A percentile compares a stretch with the other conserved stretches of the same genome.
These are phyloP conservation scores for Alopecurus myosuroides DNA, from an alignment of 176 grass and related monocot genomes.

Conservation along the genomic window DNA sequence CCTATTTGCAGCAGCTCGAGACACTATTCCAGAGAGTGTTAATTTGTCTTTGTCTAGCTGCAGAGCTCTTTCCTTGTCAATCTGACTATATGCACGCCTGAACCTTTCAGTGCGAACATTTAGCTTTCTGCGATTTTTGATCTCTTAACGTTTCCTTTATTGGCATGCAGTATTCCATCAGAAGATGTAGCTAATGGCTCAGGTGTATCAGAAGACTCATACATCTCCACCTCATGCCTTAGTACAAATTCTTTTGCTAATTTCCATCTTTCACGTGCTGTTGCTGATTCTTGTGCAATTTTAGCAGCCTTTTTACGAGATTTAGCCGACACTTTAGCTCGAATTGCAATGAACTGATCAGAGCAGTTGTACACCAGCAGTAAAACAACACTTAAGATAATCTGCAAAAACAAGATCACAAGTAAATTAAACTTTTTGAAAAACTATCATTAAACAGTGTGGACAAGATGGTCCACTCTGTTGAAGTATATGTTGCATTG, in stretches of 20 bases:
- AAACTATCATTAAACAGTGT: background rate
- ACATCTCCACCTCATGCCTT: constrained; percentile 27
- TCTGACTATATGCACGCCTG: constrained; percentile 46
- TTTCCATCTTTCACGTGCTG: constrained; percentile 68
- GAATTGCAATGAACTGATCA: constrained; percentile 44
- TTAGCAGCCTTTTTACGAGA: constrained; percentile 66
- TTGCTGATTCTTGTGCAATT: constrained; percentile 45
- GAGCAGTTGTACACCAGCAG: constrained; percentile 72
- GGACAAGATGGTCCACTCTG: background rate
- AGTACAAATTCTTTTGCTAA: constrained; percentile 45
- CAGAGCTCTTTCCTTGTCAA: constrained; percentile 43
- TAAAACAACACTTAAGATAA: constrained; percentile 39
- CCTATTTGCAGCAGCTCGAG: constrained; percentile 41
- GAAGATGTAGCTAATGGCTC: constrained; percentile 35
- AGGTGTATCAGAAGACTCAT: constrained; percentile 15
- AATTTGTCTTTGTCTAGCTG: constrained; percentile 37
- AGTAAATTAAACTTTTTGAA: background rate
- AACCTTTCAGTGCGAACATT: constrained; percentile 48
- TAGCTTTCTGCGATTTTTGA: constrained; percentile 31
- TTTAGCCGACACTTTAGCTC: constrained; percentile 37
- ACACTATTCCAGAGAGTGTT: constrained; percentile 44
- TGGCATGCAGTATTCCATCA: background rate
- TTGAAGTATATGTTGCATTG: background rate
- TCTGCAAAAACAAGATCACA: constrained; percentile 29
- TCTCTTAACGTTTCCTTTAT: constrained; percentile 22